Evolutionary conservation across 306 rosid genomes (phyloP), one percentile per base, ranked within the genome.

Genomic region (Dryas alaskensis): DNA sequence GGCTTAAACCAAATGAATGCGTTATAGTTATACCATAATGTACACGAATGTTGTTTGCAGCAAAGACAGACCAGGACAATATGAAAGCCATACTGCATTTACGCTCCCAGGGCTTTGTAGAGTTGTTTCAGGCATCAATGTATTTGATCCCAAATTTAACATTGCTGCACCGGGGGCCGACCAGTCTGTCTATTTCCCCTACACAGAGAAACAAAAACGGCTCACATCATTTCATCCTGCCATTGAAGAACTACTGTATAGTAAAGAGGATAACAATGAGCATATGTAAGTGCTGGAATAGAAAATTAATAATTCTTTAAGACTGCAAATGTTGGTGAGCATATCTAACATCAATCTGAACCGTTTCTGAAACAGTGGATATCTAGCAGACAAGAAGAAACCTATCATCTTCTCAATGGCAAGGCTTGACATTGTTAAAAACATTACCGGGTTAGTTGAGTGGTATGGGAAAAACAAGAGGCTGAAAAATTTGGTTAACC

Each of bases 101-200:
- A 86, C 98, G 1, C 92, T 93, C 46, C 98, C 98, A 1, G 97
- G 98, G 60, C 91, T 93, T 9, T 93, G 93, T 67, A 89, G 97
- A 74, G 92, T 93, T 66, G 93, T 93, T 72, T 93, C 98, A 6
- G 98, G 98, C 49, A 93, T 93, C 87, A 86, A 84, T 17, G 93
- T 93, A 25, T 91, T 91, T 75, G 98, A 93, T 84, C 96, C 96
- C 4, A 93, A 91, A 80, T 93, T 93, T 89, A 93, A 93, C 77
- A 91, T 93, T 49, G 97, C 92, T 8, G 87, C 98, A 1, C 98
- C 98, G 2, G 98, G 97, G 45, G 98, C 98, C 1, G 97, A 93
- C 11, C 97, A 87, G 67, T 76, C 88, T 10, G 83, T 93, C 66
- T 87, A 90, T 69, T 93, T 91, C 82, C 93, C 98, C 61, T 68